Base-by-base conservation (phyloP, 768 basidiomycete species). In the Mycena filopes region DNA sequence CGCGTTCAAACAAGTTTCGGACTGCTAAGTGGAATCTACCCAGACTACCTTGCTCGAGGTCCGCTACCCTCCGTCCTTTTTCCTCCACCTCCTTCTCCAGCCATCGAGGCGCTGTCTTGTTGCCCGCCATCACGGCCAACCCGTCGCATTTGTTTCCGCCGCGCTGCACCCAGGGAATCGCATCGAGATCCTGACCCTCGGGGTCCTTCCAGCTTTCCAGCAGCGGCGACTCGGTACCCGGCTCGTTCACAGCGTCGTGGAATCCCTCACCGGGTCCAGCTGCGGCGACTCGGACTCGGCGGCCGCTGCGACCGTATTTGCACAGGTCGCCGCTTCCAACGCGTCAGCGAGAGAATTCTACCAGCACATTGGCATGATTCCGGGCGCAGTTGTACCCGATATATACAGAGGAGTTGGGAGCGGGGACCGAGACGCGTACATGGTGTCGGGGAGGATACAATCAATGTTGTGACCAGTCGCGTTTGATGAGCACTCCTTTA, bases 131-230 rank as follows among this genome's bases (percentile, higher is more conserved):
- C 69, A 67, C 18, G 55, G 56, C 20, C 63, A 62, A 13, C 80
- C 81, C 21, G 71, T 84, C 55, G 84, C 76, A 41, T 85, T 84
- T 66, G 73, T 84, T 50, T 84, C 83, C 13, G 83, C 82, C 7
- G 80, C 73, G 48, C 64, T 78, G 23, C 78, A 71, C 46, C 64
- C 61, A 33, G 72, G 70, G 33, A 74, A 79, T 48, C 78, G 76
- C 64, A 72, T 87, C 23, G 82, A 85, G 70, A 82, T 87, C 64
- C 82, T 86, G 33, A 85, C 85, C 1, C 81, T 87, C 3, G 85
- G 86, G 36, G 83, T 87, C 18, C 77, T 80, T 45, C 84, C 85
- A 4, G 65, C 76, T 3, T 82, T 78, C 71, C 84, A 79, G 63
- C 74, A 82, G 15, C 79, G 78, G 36, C 79, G 75, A 21, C 81